Evolutionary conservation across 2,329 filamentous ascomycete species (phyloP), one percentile per base, ranked within the genome.

Genomic region (Fusarium beomiforme): DNA sequence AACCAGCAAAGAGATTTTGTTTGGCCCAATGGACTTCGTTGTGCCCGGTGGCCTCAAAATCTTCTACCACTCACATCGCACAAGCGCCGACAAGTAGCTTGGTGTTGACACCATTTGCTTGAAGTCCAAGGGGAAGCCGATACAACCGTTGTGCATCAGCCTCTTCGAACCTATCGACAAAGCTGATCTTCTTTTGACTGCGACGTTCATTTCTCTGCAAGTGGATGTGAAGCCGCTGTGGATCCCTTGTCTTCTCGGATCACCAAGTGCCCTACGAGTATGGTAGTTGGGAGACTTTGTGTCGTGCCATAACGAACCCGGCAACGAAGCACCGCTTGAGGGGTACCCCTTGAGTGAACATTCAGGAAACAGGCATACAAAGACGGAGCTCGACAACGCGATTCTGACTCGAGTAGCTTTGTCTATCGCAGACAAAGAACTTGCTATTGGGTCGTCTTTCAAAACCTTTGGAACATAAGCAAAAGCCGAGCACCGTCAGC

Each of bases 1-100:
- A 56, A 41, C 51, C 46, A 63, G 37, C 51, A 59, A 47, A 36
- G 34, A 55, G 59, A 34, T 63, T 63, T 64, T 49, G 41, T 31
- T 49, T 21, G 47, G 42, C 43, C 44, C 44, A 50, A 37, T 55
- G 53, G 63, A 46, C 26, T 49, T 51, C 36, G 46, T 33, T 43
- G 41, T 34, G 36, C 24, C 17, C 55, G 34, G 43, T 24, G 44
- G 49, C 54, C 60, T 56, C 49, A 58, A 56, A 58, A 21, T 42
- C 31, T 24, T 26, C 46, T 29, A 36, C 46, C 24, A 43, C n/a
- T 42, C 44, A 54, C 24, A 39, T 50, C 42, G 21, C 37, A 44
- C 34, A 39, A 36, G 9, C 26, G 19, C 21, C 16, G 17, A 49
- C 31, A 54, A 34, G 16, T 42, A 29, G 14, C 33, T 51, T 50